Conservation (phyloP, 2,329 filamentous ascomycete genomes). For the Arthrobotrys sphaeroides region DNA sequence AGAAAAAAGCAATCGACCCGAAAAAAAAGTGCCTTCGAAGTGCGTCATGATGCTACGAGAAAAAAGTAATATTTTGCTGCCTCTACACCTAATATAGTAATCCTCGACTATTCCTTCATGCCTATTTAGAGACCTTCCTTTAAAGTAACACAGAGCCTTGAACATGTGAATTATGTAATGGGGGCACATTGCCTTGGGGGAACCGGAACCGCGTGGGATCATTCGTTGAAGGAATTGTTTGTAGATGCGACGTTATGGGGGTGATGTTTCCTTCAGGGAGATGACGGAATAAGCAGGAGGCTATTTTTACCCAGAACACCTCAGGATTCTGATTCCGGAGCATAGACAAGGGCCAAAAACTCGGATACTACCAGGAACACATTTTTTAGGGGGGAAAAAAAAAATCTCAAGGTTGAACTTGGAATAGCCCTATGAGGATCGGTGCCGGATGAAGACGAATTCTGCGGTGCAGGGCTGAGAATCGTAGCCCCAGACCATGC, state of each 20-base stretch:
- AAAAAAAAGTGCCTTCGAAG: not conserved
- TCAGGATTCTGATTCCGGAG: not conserved
- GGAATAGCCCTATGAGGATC: slow-evolving; percentile 11
- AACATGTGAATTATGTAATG: slow-evolving; percentile 20
- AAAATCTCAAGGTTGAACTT: not conserved
- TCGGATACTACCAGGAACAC: not conserved
- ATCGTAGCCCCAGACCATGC: not conserved
- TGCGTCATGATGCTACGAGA: not conserved
- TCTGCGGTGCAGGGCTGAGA: not conserved
- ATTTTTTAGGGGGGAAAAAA: too few relatives aligned
- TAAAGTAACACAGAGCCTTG: not conserved
- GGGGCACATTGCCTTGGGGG: not conserved
- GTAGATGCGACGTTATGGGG: not conserved
- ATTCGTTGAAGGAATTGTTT: not conserved
- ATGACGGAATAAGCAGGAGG: not conserved
- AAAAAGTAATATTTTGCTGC: not conserved
- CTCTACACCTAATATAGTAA: slow-evolving; percentile 4
- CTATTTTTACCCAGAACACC: not conserved
- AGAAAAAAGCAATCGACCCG: slow-evolving; percentile 31
- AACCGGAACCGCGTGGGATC: not conserved
- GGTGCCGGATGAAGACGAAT: not conserved
- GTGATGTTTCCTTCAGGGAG: not conserved
- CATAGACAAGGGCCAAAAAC: not conserved
- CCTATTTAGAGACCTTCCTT: not conserved
- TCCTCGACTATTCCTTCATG: not conserved